A percentile compares a stretch with the other conserved stretches of the same genome.
Conservation (phyloP, 352 stramenopile species). For the Thalassiosira mediterranea region DNA sequence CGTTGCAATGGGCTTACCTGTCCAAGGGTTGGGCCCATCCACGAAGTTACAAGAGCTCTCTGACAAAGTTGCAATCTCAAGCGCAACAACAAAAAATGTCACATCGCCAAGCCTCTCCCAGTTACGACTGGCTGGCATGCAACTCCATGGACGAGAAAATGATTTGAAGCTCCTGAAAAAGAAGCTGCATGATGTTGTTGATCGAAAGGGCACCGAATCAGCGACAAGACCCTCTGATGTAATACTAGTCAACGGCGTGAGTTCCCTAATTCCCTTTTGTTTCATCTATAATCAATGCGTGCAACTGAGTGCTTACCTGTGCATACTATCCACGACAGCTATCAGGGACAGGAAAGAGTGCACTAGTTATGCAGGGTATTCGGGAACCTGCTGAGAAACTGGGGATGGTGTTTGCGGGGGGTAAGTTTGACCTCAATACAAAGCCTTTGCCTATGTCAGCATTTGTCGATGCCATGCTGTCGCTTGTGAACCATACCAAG, state of each 20-base stretch:
- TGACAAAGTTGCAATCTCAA: too few species aligned
- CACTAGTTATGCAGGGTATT: neutral
- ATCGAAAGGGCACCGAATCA: neutral
- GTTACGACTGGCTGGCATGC: neutral
- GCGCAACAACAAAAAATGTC: neutral
- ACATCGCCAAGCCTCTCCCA: neutral
- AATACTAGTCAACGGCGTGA: slow-evolving; percentile 1
- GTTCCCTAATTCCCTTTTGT: too few species aligned
- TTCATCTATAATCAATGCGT: too few species aligned
- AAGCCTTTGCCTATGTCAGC: neutral
- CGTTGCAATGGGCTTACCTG: too few species aligned
- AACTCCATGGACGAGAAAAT: slow-evolving; percentile 2
- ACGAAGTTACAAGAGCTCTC: too few species aligned
- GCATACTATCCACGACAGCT: too few species aligned
- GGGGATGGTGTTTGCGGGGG: neutral
- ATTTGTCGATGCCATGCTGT: slow-evolving; percentile 5
- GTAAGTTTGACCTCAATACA: slow-evolving; percentile 1
- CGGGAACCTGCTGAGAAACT: neutral
- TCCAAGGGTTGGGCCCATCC: too few species aligned
- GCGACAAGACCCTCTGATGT: neutral
- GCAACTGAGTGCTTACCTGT: too few species aligned
- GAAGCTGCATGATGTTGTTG: neutral
- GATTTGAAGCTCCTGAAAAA: neutral
- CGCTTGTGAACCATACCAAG: neutral
- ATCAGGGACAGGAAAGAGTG: slow-evolving; percentile 1